Evolutionary conservation across 2,329 filamentous ascomycete genomes (phyloP), one percentile per base, ranked within the genome.

Genomic region (Curvularia sp.): DNA sequence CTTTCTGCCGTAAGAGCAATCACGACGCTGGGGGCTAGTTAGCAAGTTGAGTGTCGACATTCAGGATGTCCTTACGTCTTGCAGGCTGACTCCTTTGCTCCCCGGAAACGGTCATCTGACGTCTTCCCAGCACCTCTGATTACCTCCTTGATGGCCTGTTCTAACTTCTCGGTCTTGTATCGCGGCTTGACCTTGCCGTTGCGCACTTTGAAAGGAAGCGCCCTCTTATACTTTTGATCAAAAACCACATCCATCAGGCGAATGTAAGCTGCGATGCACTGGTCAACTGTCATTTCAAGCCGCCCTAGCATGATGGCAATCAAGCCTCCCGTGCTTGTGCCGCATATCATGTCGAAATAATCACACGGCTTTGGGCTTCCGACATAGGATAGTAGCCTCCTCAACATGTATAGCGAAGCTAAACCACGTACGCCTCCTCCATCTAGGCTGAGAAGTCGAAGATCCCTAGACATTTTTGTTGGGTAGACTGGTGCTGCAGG

Each of bases 291-390:
- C 61, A 66, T 66, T 43, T 66, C 52, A 6, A 66, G 49, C 41
- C 63, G 58, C 20, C 61, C 63, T 12, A 66, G 55, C 63, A 66
- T 66, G 53, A 63, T 55, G 26, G 63, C 61, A 33, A 66, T 62
- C 10, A 65, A 39, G 4, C 64, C 66, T 35, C 66, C 66, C 10
- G 62, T 68, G 20, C 60, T 64, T 1, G 66, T 67, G 13, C 67
- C 67, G 15, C 64, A 61, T n/a, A 69, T 69, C 43, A 68, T 53
- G 44, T 69, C 66, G 42, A 65, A 65, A 24, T 58, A 52, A 24
- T 61, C 55, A 33, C 60, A 65, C 30, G 60, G 60, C 31, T 61
- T 61, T 12, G 58, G 54, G 22, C 49, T 60, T n/a, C 57, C 57
- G 28, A 60, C 57, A 18, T 53, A 53, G 8, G 53, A 53, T 10